These are phyloP conservation scores for Ceratocystiopsis minuta DNA, from an alignment of 2,329 filamentous ascomycete species.

Conservation along the genomic window DNA sequence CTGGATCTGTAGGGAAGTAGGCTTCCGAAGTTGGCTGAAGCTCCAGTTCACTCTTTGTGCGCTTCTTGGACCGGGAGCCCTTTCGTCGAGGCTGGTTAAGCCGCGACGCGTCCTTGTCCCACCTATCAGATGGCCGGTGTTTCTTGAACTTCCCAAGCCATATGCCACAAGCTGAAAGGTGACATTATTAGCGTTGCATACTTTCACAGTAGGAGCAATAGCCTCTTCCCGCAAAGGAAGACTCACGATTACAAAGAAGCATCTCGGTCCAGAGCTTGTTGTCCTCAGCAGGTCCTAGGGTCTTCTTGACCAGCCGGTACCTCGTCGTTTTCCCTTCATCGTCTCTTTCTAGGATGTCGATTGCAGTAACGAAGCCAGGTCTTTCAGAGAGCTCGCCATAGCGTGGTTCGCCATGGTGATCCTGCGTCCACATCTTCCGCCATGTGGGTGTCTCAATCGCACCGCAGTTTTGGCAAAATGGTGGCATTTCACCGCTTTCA, in stretches of 20 bases:
- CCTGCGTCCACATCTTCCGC: conserved; percentile 80
- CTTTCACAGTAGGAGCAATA: neutral
- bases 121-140: conserved; percentile 69
- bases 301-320: conserved; percentile 67
- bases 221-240: conserved; percentile 1
- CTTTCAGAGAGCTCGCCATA: conserved; percentile 56
- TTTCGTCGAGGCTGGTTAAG: conserved; percentile 33
- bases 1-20: conserved; percentile 33
- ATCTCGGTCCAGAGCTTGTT: conserved; percentile 51
- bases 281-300: conserved; percentile 41
- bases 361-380: conserved; percentile 55
- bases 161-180: conserved; percentile 56
- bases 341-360: conserved; percentile 48
- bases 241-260: conserved; percentile 74
- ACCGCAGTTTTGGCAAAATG: conserved; percentile 82
- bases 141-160: conserved; percentile 81
- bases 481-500: conserved; percentile 65
- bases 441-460: conserved; percentile 92
- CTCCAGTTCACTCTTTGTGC: conserved; percentile 28
- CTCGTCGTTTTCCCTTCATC: conserved; percentile 41
- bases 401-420: conserved; percentile 49
- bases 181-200: no score
- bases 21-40: conserved; percentile 34
- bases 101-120: conserved; percentile 47
- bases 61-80: conserved; percentile 28